Percentiles rank a stretch among this genome's conserved stretches.
Evolutionary conservation across 371 early-diverging fungal genomes (phyloP).

Genomic region (Sporodiniella umbellata): DNA sequence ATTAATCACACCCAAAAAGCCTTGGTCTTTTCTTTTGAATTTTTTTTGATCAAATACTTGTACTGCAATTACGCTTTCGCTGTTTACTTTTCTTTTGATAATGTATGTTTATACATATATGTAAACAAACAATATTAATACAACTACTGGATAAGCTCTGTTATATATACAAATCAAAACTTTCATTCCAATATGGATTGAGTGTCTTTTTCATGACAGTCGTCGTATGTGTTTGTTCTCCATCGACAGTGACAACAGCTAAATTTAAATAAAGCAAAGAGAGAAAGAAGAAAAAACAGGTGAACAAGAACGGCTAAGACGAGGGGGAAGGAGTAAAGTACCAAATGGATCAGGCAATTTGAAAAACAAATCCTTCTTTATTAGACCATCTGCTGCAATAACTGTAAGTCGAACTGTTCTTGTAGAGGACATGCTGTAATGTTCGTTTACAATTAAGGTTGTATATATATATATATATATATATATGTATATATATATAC

Average conservation of each 20-base stretch:
- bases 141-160: too few species aligned
- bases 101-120: too few species aligned
- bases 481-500: too few species aligned
- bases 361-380: slow-evolving; percentile 86
- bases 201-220: slow-evolving; percentile 74
- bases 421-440: slow-evolving; percentile 30
- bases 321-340: slow-evolving; percentile 35
- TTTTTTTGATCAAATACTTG: slow-evolving; percentile 97
- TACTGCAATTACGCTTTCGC: slow-evolving; percentile 81
- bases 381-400: slow-evolving; percentile 90
- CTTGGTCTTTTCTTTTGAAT: slow-evolving; percentile 93
- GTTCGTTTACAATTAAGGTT: neutral
- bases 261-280: slow-evolving; percentile 59
- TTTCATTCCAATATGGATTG: slow-evolving; percentile 85
- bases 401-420: slow-evolving; percentile 56
- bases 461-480: too few species aligned
- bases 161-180: slow-evolving; percentile 59
- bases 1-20: slow-evolving; percentile 93
- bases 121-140: neutral
- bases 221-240: slow-evolving; percentile 87
- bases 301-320: too few species aligned
- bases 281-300: slow-evolving; percentile 56
- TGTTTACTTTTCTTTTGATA: slow-evolving; percentile 68
- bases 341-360: slow-evolving; percentile 61
- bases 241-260: slow-evolving; percentile 91